Percentiles rank a stretch among this genome's conserved stretches.
Conservation (phyloP, 116 monocot species). For the Zostera marina region DNA sequence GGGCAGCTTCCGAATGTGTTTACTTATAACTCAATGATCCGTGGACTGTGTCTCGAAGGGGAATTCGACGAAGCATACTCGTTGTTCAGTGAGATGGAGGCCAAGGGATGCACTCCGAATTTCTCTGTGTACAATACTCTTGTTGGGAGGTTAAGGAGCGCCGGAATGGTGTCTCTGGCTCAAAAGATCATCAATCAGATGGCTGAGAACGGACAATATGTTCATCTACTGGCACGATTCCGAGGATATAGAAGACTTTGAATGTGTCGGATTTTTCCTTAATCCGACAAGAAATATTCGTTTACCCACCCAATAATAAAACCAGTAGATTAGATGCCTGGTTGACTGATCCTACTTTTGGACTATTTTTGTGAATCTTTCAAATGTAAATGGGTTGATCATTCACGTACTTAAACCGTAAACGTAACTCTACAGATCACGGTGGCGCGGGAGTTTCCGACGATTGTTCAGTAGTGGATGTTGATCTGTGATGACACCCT, state of each 20-base stretch:
- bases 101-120: constrained; percentile 60
- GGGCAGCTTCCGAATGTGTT: constrained; percentile 80
- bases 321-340: too few species aligned
- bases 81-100: constrained; percentile 51
- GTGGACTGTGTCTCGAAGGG: constrained; percentile 52
- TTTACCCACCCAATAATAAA: too few species aligned
- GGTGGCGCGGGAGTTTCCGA: neutral
- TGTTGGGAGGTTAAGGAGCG: constrained; percentile 43
- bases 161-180: constrained; percentile 49
- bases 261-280: neutral
- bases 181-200: constrained; percentile 51
- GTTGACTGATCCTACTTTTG: too few species aligned
- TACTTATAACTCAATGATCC: constrained; percentile 84
- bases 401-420: too few species aligned
- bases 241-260: constrained; percentile 40
- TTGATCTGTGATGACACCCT: neutral
- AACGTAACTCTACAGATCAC: neutral
- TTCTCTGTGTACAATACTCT: constrained; percentile 65
- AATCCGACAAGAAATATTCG: too few species aligned
- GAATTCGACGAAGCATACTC: constrained; percentile 57
- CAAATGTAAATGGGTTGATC: too few species aligned
- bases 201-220: constrained; percentile 71
- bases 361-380: too few species aligned
- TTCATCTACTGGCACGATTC: constrained; percentile 61
- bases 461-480: neutral